Conservation (phyloP, 257 asterid species). For the Nicotiana benthamiana region DNA sequence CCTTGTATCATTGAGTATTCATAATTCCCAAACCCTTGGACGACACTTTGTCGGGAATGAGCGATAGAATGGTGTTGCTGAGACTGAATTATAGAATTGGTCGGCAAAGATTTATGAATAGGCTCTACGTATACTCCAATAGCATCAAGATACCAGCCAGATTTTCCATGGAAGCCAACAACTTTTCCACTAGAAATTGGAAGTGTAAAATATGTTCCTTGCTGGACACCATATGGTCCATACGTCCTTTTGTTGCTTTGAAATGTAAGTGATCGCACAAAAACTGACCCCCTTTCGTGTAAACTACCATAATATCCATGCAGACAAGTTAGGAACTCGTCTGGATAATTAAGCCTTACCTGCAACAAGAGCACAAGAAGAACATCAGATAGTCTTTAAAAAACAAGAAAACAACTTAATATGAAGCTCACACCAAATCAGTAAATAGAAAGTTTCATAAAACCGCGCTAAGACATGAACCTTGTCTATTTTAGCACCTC, state of each 20-base stretch:
- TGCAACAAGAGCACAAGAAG: conserved; percentile 12
- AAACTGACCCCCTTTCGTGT: conserved; percentile 42
- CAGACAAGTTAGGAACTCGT: conserved; percentile 55
- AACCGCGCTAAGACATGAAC: conserved; percentile 16
- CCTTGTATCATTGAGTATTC: conserved; percentile 64
- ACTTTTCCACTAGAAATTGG: conserved; percentile 48
- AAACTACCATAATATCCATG: conserved; percentile 59
- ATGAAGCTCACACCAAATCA: background rate
- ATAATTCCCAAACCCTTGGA: conserved; percentile 18
- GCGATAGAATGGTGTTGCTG: conserved; percentile 11
- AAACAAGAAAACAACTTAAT: background rate
- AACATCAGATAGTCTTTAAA: background rate
- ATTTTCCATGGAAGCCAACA: conserved; percentile 68
- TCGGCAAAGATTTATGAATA: conserved; percentile 12
- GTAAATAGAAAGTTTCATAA: background rate
- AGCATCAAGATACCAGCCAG: conserved; percentile 63
- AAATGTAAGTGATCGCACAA: conserved; percentile 55
- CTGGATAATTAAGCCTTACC: conserved; percentile 59
- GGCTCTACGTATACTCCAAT: conserved; percentile 62
- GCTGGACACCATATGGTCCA: conserved; percentile 62
- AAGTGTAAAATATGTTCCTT: conserved; percentile 49
- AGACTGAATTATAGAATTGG: conserved; percentile 21
- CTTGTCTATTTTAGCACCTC: conserved; percentile 49
- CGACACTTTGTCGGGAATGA: conserved; percentile 22
- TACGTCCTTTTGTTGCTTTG: conserved; percentile 49